These are phyloP conservation scores for Geotrichum carabidarum DNA, from an alignment of 1,139 yeast species.

Conservation along the genomic window DNA sequence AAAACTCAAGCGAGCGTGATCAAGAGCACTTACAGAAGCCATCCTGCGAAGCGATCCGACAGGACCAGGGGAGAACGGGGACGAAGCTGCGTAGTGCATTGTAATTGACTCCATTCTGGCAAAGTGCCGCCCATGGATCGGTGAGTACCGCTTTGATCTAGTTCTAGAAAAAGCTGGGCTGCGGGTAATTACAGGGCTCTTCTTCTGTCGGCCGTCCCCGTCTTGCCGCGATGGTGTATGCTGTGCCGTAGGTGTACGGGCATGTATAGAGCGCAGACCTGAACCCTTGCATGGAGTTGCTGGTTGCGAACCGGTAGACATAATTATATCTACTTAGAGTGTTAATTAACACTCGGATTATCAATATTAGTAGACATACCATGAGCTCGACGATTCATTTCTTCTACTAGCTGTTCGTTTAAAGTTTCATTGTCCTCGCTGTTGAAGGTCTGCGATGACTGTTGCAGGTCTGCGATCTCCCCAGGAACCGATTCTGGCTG, in stretches of 20 bases:
- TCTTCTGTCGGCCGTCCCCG: too few species aligned
- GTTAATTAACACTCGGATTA: too few species aligned
- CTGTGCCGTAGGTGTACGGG: too few species aligned
- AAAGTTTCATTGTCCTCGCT: background rate
- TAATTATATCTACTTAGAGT: too few species aligned
- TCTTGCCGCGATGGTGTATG: too few species aligned
- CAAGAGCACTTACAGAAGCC: background rate
- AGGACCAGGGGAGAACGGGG: background rate
- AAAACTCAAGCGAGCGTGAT: too few species aligned
- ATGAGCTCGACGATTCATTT: slow-evolving; percentile 8
- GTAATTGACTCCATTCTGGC: slow-evolving; percentile 12
- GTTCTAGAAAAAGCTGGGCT: background rate
- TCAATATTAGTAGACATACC: background rate
- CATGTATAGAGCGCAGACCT: too few species aligned
- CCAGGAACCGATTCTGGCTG: background rate
- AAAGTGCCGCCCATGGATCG: background rate
- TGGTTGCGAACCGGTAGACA: too few species aligned
- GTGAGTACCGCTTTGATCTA: background rate
- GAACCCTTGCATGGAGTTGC: too few species aligned
- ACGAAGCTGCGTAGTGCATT: background rate
- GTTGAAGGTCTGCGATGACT: background rate
- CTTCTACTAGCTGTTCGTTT: background rate
- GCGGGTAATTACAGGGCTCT: too few species aligned
- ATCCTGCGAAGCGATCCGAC: background rate
- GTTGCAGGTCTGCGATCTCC: background rate